These are phyloP conservation scores for Cephalotrichum gorgonifer DNA, from an alignment of 2,329 filamentous ascomycete species.

Conservation along the genomic window DNA sequence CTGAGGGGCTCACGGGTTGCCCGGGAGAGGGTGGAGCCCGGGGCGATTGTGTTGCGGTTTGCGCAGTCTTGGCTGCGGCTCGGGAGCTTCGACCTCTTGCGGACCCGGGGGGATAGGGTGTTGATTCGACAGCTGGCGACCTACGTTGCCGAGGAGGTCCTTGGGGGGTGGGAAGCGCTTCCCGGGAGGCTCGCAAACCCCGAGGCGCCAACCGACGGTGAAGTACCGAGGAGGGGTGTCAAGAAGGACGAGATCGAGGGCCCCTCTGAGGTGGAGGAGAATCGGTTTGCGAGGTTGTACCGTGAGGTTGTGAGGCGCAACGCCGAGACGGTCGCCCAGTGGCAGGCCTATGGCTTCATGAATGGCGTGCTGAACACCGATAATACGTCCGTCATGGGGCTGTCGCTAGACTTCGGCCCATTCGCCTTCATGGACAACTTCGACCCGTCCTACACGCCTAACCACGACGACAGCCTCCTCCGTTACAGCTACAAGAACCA, in stretches of 20 bases:
- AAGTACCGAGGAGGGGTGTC: constrained; percentile 40
- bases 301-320: constrained; percentile 80
- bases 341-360: constrained; percentile 99
- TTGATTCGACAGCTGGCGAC: constrained; percentile 65
- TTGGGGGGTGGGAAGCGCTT: constrained; percentile 77
- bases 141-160: constrained; percentile 81
- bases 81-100: constrained; percentile 91
- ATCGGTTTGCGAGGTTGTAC: constrained; percentile 79
- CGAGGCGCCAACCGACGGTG: constrained; percentile 29
- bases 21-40: constrained; percentile 75
- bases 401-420: constrained; percentile 90
- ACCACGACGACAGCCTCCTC: constrained; percentile 83
- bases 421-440: constrained; percentile 98
- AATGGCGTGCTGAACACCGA: constrained; percentile 97
- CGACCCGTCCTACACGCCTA: constrained; percentile 88
- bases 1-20: constrained; percentile 62
- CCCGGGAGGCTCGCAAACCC: constrained; percentile 49
- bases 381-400: constrained; percentile 82
- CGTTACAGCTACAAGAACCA: constrained; percentile 92
- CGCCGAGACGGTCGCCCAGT: constrained; percentile 77
- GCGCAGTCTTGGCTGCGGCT: constrained; percentile 86
- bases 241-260: constrained; percentile 54
- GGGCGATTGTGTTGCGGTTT: constrained; percentile 85
- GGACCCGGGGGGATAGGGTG: constrained; percentile 67
- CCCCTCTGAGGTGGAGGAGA: constrained; percentile 58